phyloP scores from a whole-genome alignment of 345 rosid species.

The Microthlaspi erraticum region DNA sequence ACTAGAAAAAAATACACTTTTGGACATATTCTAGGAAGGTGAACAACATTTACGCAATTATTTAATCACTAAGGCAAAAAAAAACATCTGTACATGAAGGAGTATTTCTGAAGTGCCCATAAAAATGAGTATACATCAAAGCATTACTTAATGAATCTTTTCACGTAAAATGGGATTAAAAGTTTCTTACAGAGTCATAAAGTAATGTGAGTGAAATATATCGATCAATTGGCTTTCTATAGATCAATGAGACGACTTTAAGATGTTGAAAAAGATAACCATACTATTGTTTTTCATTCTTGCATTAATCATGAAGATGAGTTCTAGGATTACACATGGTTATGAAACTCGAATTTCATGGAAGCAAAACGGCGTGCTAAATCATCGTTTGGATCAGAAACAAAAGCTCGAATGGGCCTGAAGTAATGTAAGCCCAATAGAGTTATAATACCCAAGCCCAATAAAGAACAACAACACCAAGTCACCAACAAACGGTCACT shows the following conservation, averaged over 20 bases:
- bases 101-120: slow-evolving; percentile 72
- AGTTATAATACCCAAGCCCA: too few relatives aligned
- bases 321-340: too few relatives aligned
- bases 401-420: too few relatives aligned
- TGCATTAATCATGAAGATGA: too few relatives aligned
- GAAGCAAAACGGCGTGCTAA: too few relatives aligned
- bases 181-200: not conserved
- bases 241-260: not conserved
- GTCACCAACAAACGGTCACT: too few relatives aligned
- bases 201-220: not conserved
- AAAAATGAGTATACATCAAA: slow-evolving; percentile 79
- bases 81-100: slow-evolving; percentile 63
- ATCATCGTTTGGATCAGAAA: too few relatives aligned
- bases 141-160: too few relatives aligned
- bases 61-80: not conserved
- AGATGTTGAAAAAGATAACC: not conserved
- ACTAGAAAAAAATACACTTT: not conserved
- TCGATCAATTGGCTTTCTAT: not conserved
- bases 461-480: too few relatives aligned
- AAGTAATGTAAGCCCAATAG: too few relatives aligned
- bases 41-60: not conserved
- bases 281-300: not conserved
- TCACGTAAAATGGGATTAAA: not conserved
- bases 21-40: too few relatives aligned
- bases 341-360: too few relatives aligned